phyloP scores from a whole-genome alignment of 139 green algal species.

The Asterochloris erici region DNA sequence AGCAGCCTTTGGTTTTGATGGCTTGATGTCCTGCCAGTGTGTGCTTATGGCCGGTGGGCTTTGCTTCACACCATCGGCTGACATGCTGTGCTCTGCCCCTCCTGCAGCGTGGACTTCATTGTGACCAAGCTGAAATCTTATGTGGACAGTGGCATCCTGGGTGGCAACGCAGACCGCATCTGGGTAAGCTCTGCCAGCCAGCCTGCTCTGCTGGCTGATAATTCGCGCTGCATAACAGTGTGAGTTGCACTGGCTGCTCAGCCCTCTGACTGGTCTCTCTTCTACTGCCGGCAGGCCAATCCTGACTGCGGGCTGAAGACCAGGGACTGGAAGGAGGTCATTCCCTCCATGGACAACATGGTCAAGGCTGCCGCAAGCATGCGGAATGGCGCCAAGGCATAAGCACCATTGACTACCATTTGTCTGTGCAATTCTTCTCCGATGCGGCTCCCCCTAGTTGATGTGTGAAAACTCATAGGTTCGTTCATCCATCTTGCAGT shows the following conservation, averaged over 20 bases:
- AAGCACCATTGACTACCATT: neutral
- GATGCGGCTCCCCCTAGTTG: too few relatives aligned
- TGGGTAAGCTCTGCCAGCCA: conserved; percentile 41
- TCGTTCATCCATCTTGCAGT: too few relatives aligned
- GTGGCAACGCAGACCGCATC: conserved; percentile 50
- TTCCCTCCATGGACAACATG: conserved; percentile 66
- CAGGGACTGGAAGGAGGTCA: conserved; percentile 59
- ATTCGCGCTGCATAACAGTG: neutral
- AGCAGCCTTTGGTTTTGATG: too few relatives aligned
- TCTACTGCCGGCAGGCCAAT: neutral
- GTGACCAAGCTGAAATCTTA: conserved; percentile 60
- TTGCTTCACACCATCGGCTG: too few relatives aligned
- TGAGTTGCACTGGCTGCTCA: too few relatives aligned
- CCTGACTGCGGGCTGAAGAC: conserved; percentile 92
- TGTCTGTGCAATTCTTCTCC: too few relatives aligned
- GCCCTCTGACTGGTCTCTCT: too few relatives aligned
- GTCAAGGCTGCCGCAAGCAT: conserved; percentile 50
- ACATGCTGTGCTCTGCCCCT: neutral
- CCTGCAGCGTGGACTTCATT: conserved; percentile 52
- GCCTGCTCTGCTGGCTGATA: conserved; percentile 13
- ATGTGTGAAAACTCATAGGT: too few relatives aligned
- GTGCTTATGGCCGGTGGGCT: too few relatives aligned
- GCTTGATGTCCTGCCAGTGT: too few relatives aligned
- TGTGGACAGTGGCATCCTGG: conserved; percentile 61
- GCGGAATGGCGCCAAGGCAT: conserved; percentile 26